phyloP scores from a whole-genome alignment of 345 rosid species.

The Hypericum perforatum region DNA sequence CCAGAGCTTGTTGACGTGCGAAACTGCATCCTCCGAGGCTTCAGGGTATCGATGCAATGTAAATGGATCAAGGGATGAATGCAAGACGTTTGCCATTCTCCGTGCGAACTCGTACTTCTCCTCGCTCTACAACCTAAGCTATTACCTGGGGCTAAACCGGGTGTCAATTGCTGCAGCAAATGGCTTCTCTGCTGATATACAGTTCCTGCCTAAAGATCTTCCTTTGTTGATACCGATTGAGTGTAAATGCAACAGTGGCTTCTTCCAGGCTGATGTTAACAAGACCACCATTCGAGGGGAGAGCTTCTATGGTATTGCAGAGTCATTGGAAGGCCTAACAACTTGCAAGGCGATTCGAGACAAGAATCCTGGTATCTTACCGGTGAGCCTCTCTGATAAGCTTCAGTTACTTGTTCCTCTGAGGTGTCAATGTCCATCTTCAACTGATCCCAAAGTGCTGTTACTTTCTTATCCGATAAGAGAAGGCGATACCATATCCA shows the following conservation, averaged over 20 bases:
- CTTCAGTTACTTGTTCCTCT: slow-evolving; percentile 40
- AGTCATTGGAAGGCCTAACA: slow-evolving; percentile 61
- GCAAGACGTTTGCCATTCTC: slow-evolving; percentile 51
- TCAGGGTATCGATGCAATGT: slow-evolving; percentile 38
- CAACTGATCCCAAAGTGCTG: slow-evolving; percentile 24
- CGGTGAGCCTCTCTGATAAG: slow-evolving; percentile 33
- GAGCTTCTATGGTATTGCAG: slow-evolving; percentile 46
- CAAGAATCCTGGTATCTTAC: slow-evolving; percentile 40
- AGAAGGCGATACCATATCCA: slow-evolving; percentile 43
- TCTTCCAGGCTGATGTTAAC: slow-evolving; percentile 43
- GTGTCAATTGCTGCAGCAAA: slow-evolving; percentile 34
- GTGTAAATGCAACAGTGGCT: slow-evolving; percentile 48
- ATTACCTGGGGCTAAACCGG: slow-evolving; percentile 41
- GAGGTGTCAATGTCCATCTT: slow-evolving; percentile 49
- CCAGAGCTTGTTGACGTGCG: slow-evolving; percentile 42
- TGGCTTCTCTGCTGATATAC: slow-evolving; percentile 39
- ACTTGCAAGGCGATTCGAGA: slow-evolving; percentile 49
- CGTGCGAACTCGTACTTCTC: slow-evolving; percentile 41
- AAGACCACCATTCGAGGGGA: slow-evolving; percentile 49
- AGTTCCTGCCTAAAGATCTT: slow-evolving; percentile 39
- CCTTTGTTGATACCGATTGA: slow-evolving; percentile 48
- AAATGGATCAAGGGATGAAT: slow-evolving; percentile 24
- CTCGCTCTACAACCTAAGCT: slow-evolving; percentile 49
- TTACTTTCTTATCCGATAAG: slow-evolving; percentile 55
- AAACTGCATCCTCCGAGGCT: slow-evolving; percentile 33